Percentiles rank a stretch among this genome's conserved stretches.
Conservation (phyloP, 306 rosid species). For the Rosa persica region DNA sequence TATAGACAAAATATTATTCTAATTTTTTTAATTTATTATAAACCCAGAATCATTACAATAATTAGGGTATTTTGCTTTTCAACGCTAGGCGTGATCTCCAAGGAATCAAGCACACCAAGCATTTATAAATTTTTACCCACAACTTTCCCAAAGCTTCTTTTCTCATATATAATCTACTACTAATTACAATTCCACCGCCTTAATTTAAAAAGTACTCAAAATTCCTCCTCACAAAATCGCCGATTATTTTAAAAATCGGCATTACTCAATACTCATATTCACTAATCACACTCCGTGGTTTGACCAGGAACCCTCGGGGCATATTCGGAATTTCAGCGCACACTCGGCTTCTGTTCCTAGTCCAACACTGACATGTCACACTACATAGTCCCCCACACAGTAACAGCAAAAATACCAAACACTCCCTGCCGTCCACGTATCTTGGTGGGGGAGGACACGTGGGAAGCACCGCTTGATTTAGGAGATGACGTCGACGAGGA, state of each 20-base stretch:
- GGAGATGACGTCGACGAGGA: slow-evolving; percentile 47
- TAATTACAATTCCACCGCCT: slow-evolving; percentile 20
- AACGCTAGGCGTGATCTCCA: slow-evolving; percentile 12
- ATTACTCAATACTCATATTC: not conserved
- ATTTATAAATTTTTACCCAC: too few species aligned
- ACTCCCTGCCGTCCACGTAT: not conserved
- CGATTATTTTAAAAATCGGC: slow-evolving; percentile 24
- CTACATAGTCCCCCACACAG: not conserved
- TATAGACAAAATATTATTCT: not conserved
- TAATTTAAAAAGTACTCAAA: not conserved
- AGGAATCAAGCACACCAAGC: not conserved
- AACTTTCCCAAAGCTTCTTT: too few species aligned
- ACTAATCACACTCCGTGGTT: slow-evolving; percentile 25
- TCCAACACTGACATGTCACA: slow-evolving; percentile 11
- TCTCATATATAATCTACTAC: not conserved
- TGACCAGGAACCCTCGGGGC: slow-evolving; percentile 12
- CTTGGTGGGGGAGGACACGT: not conserved
- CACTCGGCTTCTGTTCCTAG: too few species aligned
- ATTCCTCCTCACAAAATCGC: slow-evolving; percentile 34
- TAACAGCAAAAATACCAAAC: slow-evolving; percentile 22
- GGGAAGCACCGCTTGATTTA: not conserved
- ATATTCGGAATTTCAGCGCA: slow-evolving; percentile 15
- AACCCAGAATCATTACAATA: not conserved
- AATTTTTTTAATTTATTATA: not conserved
- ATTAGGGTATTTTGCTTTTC: slow-evolving; percentile 1